A percentile compares a stretch with the other conserved stretches of the same genome.
These are phyloP conservation scores for Physcia stellaris DNA, from an alignment of 495 filamentous ascomycete genomes.

Conservation along the genomic window DNA sequence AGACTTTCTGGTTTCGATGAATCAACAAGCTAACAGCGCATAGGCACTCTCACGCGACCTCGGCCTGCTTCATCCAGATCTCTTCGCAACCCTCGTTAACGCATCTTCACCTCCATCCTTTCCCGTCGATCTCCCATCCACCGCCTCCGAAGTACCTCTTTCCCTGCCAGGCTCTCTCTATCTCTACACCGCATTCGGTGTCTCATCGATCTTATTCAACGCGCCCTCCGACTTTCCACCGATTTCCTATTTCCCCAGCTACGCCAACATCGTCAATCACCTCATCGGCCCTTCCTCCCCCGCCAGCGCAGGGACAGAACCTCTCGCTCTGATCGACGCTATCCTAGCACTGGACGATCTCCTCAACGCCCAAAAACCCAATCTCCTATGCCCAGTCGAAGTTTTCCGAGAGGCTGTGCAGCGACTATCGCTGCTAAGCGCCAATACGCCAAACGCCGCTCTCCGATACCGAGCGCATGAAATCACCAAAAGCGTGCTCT, in stretches of 20 bases:
- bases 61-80: constrained; percentile 37
- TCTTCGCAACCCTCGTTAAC: constrained; percentile 34
- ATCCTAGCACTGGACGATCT: constrained; percentile 28
- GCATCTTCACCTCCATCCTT: no score
- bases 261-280: constrained; percentile 21
- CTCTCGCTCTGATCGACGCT: constrained; percentile 30
- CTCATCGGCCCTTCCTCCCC: constrained; percentile 17
- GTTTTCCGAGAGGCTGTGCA: constrained; percentile 44
- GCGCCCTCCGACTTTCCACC: background rate
- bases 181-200: constrained; percentile 24
- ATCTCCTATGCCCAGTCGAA: constrained; percentile 1
- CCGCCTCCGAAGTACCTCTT: constrained; percentile 14
- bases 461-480: constrained; percentile 60
- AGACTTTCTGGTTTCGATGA: background rate
- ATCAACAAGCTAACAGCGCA: constrained; percentile 5
- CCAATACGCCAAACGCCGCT: constrained; percentile 51
- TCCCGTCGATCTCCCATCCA: constrained; percentile 14
- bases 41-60: constrained; percentile 64
- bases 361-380: constrained; percentile 8
- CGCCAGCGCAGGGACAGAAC: constrained; percentile 21
- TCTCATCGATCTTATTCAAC: constrained; percentile 20
- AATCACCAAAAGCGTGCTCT: constrained; percentile 59
- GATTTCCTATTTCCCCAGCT: constrained; percentile 24
- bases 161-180: constrained; percentile 23
- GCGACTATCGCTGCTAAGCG: constrained; percentile 47